Conservation (phyloP, 176 grass and related monocot genomes). For the Miscanthus lutarioriparius region DNA sequence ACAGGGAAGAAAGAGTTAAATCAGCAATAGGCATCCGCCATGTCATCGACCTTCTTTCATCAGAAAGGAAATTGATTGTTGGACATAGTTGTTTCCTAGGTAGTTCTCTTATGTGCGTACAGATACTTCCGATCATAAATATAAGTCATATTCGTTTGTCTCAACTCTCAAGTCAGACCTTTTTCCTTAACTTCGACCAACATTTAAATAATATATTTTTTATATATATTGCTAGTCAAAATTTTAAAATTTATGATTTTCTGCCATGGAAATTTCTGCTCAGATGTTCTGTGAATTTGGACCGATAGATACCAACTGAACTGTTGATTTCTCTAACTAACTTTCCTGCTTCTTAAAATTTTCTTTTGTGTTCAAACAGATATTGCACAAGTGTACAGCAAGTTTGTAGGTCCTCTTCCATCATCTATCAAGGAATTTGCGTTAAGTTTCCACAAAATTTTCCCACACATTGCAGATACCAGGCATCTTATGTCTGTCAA, state of each 20-base stretch:
- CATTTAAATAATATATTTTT: neutral
- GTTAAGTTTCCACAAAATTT: constrained; percentile 62
- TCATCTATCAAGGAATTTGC: constrained; percentile 72
- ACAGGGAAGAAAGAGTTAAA: constrained; percentile 52
- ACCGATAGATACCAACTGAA: neutral
- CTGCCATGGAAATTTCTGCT: neutral
- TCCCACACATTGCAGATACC: constrained; percentile 80
- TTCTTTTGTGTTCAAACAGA: constrained; percentile 66
- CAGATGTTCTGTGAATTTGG: neutral
- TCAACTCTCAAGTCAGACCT: neutral
- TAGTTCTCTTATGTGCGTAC: constrained; percentile 33
- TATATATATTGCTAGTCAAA: neutral
- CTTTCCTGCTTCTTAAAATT: constrained; percentile 19
- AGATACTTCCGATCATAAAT: neutral
- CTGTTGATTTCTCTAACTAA: constrained; percentile 24
- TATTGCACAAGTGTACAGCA: constrained; percentile 77
- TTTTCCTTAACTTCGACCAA: neutral
- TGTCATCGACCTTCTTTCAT: constrained; percentile 94
- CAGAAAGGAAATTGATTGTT: constrained; percentile 80
- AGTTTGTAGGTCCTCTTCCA: constrained; percentile 89
- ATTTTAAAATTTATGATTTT: neutral
- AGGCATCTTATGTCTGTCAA: constrained; percentile 73
- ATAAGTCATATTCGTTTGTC: neutral
- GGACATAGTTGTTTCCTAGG: constrained; percentile 95
- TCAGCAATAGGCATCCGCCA: constrained; percentile 84